Evolutionary conservation across 2,329 filamentous ascomycete species (phyloP).

Genomic region (Botrytis squamosa): DNA sequence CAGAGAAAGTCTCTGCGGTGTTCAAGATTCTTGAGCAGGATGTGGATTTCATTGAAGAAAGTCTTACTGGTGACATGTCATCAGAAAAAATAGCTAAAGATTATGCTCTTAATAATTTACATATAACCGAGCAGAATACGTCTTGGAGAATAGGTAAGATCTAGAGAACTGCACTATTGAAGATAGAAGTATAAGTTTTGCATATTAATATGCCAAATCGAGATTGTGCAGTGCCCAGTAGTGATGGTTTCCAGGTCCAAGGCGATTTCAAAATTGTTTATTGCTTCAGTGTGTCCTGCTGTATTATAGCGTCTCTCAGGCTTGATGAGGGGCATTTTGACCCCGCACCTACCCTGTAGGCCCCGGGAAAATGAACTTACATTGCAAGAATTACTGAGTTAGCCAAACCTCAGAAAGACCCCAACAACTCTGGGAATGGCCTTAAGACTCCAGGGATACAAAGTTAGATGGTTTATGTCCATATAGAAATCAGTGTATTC

Average conservation of each 20-base stretch:
- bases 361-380: background rate
- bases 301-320: background rate
- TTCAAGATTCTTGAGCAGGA: no score
- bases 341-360: background rate
- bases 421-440: background rate
- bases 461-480: background rate
- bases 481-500: background rate
- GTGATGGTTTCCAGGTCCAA: background rate
- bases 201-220: background rate
- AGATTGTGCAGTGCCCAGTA: background rate
- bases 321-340: background rate
- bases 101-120: no score
- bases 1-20: no score
- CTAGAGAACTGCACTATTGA: no score
- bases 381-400: background rate
- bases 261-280: background rate
- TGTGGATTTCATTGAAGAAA: rapidly evolving
- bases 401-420: background rate
- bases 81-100: no score
- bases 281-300: background rate
- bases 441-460: background rate
- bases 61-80: no score
- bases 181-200: background rate
- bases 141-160: no score
- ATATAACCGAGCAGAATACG: no score